Evolutionary conservation across 495 filamentous ascomycete species (phyloP).

Genomic region (Xylaria acuta): DNA sequence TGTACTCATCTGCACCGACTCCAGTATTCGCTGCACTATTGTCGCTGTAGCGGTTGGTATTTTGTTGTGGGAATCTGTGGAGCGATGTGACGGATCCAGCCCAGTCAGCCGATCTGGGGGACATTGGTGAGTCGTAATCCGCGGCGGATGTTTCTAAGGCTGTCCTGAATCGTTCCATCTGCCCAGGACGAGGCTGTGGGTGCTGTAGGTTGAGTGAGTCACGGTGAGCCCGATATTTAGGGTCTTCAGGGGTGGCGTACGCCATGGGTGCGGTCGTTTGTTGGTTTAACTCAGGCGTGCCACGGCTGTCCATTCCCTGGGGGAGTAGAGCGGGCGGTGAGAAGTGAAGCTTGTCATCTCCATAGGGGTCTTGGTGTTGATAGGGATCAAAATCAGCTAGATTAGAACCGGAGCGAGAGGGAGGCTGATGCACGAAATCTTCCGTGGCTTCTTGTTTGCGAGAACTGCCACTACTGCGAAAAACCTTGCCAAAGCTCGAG

Average conservation of each 20-base stretch:
- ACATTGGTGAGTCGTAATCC: slow-evolving; percentile 68
- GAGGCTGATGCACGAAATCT: slow-evolving; percentile 47
- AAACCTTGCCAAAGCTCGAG: slow-evolving; percentile 62
- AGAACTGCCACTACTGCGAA: slow-evolving; percentile 57
- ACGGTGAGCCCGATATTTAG: slow-evolving; percentile 89
- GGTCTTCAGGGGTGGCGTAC: slow-evolving; percentile 71
- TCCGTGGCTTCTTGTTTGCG: slow-evolving; percentile 53
- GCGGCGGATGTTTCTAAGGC: slow-evolving; percentile 81
- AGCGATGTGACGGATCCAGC: slow-evolving; percentile 65
- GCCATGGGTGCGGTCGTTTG: slow-evolving; percentile 41
- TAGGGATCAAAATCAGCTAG: slow-evolving; percentile 68
- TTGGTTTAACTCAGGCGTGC: slow-evolving; percentile 30
- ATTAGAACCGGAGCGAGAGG: slow-evolving; percentile 76
- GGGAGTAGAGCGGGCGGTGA: slow-evolving; percentile 56
- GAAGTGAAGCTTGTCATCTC: slow-evolving; percentile 75
- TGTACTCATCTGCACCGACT: slow-evolving; percentile 43
- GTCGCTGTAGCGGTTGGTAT: slow-evolving; percentile 53
- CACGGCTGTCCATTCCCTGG: slow-evolving; percentile 26
- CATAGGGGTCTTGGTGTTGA: slow-evolving; percentile 68
- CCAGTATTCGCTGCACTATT: slow-evolving; percentile 42
- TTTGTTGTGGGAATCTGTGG: slow-evolving; percentile 45
- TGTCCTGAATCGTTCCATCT: slow-evolving; percentile 80
- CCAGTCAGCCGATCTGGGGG: slow-evolving; percentile 78
- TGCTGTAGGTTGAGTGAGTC: slow-evolving; percentile 89
- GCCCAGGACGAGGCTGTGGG: slow-evolving; percentile 85